These are phyloP conservation scores for Aspergillus viridinutans DNA, from an alignment of 2,329 filamentous ascomycete genomes.

Conservation along the genomic window DNA sequence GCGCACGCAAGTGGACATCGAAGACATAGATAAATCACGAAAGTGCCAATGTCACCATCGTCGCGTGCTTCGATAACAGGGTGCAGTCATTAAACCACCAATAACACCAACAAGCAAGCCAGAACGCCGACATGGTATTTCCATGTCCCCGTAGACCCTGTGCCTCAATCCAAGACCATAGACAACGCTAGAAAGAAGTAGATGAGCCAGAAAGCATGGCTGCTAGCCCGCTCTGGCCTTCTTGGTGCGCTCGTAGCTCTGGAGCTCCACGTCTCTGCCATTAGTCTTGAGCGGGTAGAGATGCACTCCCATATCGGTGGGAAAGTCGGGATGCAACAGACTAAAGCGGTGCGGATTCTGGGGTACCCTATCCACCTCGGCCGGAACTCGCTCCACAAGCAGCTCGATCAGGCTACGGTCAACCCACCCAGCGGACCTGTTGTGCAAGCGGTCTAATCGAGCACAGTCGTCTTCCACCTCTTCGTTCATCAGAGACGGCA, in stretches of 20 bases:
- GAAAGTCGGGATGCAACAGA: slow-evolving; percentile 43
- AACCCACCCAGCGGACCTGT: slow-evolving; percentile 39
- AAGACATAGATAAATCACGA: background rate
- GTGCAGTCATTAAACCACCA: background rate
- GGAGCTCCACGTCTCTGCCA: background rate
- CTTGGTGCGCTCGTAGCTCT: slow-evolving; percentile 2
- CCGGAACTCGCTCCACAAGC: slow-evolving; percentile 30
- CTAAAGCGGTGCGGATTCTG: slow-evolving; percentile 34
- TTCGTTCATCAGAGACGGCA: slow-evolving; percentile 43
- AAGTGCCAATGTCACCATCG: background rate
- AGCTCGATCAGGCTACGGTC: slow-evolving; percentile 39
- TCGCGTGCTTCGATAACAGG: background rate
- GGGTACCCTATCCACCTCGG: slow-evolving; percentile 27
- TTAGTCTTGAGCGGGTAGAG: slow-evolving; percentile 30
- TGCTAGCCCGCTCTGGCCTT: background rate
- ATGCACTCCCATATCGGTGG: slow-evolving; percentile 41
- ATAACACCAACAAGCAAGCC: background rate
- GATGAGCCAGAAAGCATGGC: background rate
- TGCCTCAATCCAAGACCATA: background rate
- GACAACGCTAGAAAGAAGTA: background rate
- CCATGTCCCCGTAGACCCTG: background rate
- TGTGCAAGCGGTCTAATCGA: slow-evolving; percentile 37
- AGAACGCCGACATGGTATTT: background rate
- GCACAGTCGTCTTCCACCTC: slow-evolving; percentile 45
- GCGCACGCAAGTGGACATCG: background rate